Percentiles rank a stretch among this genome's conserved stretches.
phyloP scores from a whole-genome alignment of 1,284 basidiomycete genomes.

The Fomes fomentarius region DNA sequence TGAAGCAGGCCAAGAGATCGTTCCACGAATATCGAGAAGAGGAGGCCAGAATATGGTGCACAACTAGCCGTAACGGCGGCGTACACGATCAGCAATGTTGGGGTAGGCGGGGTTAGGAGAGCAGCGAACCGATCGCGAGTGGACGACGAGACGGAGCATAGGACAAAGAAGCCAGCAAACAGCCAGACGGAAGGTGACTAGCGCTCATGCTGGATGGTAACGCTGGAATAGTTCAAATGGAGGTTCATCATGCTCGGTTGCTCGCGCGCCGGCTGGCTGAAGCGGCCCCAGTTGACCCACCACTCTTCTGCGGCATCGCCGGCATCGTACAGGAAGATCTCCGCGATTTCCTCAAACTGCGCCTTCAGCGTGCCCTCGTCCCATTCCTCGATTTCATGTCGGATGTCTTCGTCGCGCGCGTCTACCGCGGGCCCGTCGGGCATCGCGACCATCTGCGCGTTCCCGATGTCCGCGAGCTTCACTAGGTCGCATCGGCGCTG shows the following conservation, averaged over 20 bases:
- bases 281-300: slow-evolving; percentile 41
- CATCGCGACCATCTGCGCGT: slow-evolving; percentile 39
- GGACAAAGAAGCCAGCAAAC: not conserved
- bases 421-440: slow-evolving; percentile 44
- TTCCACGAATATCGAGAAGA: no score
- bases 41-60: no score
- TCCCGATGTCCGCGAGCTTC: slow-evolving; percentile 39
- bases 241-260: slow-evolving; percentile 17
- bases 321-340: slow-evolving; percentile 37
- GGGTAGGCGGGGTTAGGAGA: no score
- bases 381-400: slow-evolving; percentile 21
- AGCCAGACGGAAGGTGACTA: no score
- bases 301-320: slow-evolving; percentile 40
- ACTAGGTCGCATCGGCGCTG: slow-evolving; percentile 42
- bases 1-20: no score
- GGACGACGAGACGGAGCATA: not conserved
- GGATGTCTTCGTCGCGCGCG: slow-evolving; percentile 42
- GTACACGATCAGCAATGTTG: no score
- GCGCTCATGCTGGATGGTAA: slow-evolving; percentile 5
- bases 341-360: slow-evolving; percentile 32
- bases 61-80: no score
- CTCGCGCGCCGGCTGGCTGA: slow-evolving; percentile 21
- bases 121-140: no score
- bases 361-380: slow-evolving; percentile 31
- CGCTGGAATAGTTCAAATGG: slow-evolving; percentile 3